These are phyloP conservation scores for Lepidium campestre DNA, from an alignment of 441 rosid genomes.

Conservation along the genomic window DNA sequence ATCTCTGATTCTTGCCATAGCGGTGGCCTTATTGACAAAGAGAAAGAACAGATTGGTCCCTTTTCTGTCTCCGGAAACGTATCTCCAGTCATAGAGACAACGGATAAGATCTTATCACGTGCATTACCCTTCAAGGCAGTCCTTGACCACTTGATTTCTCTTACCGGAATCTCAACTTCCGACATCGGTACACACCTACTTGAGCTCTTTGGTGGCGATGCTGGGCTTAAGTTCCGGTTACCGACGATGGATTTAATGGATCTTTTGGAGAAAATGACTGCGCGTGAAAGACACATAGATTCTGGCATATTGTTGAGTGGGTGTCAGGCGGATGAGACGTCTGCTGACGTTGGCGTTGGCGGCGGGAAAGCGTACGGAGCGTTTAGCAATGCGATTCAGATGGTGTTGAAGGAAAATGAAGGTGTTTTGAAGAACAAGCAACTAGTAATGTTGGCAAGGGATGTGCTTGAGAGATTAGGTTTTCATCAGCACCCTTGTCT, in stretches of 20 bases:
- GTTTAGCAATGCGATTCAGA: slow-evolving; percentile 81
- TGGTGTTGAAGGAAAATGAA: slow-evolving; percentile 44
- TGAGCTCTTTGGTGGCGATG: slow-evolving; percentile 46
- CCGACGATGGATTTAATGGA: slow-evolving; percentile 22
- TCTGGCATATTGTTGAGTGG: slow-evolving; percentile 78
- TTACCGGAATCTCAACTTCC: slow-evolving; percentile 36
- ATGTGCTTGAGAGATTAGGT: slow-evolving; percentile 57
- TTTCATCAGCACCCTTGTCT: slow-evolving; percentile 90
- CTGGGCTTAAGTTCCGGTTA: slow-evolving; percentile 41
- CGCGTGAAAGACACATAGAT: slow-evolving; percentile 53
- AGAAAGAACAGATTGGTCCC: slow-evolving; percentile 85
- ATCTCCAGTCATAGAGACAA: slow-evolving; percentile 36
- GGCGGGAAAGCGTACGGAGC: slow-evolving; percentile 78
- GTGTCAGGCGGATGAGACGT: slow-evolving; percentile 87
- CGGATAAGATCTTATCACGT: slow-evolving; percentile 10
- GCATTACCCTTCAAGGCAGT: slow-evolving; percentile 26
- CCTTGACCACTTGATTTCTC: slow-evolving; percentile 28
- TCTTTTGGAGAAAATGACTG: slow-evolving; percentile 39
- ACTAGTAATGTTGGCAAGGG: slow-evolving; percentile 59
- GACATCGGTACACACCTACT: slow-evolving; percentile 55
- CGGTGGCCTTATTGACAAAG: slow-evolving; percentile 85
- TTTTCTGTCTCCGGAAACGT: slow-evolving; percentile 18
- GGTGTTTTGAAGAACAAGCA: slow-evolving; percentile 51
- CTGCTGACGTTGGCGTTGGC: slow-evolving; percentile 79
- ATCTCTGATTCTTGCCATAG: slow-evolving; percentile 93